Evolutionary conservation across 345 rosid species (phyloP).

Genomic region (Syzygium aromaticum): DNA sequence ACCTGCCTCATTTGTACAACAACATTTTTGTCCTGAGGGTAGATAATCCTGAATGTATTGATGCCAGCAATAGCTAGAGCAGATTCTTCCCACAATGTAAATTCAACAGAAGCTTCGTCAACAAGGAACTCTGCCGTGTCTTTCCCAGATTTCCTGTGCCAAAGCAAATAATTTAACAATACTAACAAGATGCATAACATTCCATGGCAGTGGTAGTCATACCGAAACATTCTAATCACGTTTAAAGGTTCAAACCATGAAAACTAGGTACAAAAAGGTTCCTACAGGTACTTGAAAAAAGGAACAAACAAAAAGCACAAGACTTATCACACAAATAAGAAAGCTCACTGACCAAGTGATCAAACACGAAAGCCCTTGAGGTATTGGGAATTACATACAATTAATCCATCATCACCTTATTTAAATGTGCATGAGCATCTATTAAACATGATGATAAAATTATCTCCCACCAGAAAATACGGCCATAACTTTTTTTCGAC

Average conservation of each 20-base stretch:
- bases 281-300: not conserved
- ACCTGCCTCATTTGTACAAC: constrained; percentile 48
- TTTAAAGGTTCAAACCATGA: not conserved
- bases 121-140: constrained; percentile 47
- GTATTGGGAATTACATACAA: not conserved
- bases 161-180: constrained; percentile 6
- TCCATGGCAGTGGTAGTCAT: not conserved
- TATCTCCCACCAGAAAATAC: not conserved
- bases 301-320: not conserved
- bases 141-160: constrained; percentile 34
- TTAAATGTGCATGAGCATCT: not conserved
- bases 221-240: not conserved
- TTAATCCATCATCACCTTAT: not conserved
- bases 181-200: not conserved
- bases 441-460: not conserved
- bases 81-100: constrained; percentile 57
- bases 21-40: constrained; percentile 41
- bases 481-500: not conserved
- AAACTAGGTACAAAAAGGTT: not conserved
- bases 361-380: not conserved
- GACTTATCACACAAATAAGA: not conserved
- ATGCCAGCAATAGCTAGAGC: constrained; percentile 28
- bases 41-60: constrained; percentile 40
- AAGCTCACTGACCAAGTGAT: not conserved
- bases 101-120: constrained; percentile 41